Evolutionary conservation across 1,284 basidiomycete genomes (phyloP).

Genomic region (Melampsora americana): DNA sequence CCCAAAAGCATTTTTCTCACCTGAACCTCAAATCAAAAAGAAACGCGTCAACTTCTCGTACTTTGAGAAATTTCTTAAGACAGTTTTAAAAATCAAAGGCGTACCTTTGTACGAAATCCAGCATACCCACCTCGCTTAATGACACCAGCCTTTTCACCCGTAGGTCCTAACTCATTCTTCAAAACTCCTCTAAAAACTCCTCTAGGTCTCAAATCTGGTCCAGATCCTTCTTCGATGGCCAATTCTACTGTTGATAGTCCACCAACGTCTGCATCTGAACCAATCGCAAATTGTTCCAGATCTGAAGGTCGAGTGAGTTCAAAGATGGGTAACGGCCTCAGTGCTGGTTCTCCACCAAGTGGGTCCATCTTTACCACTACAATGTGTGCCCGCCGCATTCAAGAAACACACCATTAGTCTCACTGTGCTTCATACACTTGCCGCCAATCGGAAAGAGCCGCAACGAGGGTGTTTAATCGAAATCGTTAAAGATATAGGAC

Average conservation of each 20-base stretch:
- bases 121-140: constrained; percentile 55
- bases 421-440: not conserved
- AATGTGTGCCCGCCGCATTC: not conserved
- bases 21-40: constrained; percentile 44
- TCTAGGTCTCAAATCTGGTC: not conserved
- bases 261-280: constrained; percentile 79
- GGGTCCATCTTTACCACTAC: constrained; percentile 35
- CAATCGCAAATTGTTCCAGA: constrained; percentile 65
- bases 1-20: constrained; percentile 68
- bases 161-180: constrained; percentile 13
- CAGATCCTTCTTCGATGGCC: constrained; percentile 10
- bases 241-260: constrained; percentile 62
- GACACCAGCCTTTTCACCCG: constrained; percentile 26
- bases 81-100: not conserved
- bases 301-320: constrained; percentile 53
- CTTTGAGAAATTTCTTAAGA: not conserved
- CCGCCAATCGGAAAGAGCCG: not conserved
- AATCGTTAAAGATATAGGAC: not conserved
- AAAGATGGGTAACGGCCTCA: constrained; percentile 32
- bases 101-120: constrained; percentile 70
- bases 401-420: not conserved
- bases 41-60: too few relatives aligned
- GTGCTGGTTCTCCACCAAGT: constrained; percentile 20
- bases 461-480: not conserved
- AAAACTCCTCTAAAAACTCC: constrained; percentile 33